phyloP scores from a whole-genome alignment of 1,284 basidiomycete species.

The Testicularia cyperi region DNA sequence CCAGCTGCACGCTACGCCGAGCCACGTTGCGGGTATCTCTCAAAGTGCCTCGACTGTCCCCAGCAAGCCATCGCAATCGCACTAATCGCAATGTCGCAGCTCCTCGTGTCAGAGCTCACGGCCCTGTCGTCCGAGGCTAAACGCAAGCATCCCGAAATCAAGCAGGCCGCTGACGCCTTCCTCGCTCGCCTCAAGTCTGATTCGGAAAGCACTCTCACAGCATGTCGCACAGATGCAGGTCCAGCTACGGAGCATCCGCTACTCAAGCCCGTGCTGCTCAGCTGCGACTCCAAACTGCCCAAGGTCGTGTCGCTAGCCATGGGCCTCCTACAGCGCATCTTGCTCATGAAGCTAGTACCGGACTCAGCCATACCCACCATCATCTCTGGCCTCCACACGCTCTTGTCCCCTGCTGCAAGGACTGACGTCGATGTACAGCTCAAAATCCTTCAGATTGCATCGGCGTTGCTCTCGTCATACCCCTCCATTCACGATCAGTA shows the following conservation, averaged over 20 bases:
- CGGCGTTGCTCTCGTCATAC: constrained; percentile 49
- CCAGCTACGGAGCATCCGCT: constrained; percentile 67
- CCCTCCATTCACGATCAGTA: constrained; percentile 44
- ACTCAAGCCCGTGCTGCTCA: constrained; percentile 86
- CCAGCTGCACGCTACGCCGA: no score
- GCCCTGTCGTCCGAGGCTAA: constrained; percentile 53
- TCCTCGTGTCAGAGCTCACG: constrained; percentile 53
- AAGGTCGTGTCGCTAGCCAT: constrained; percentile 92
- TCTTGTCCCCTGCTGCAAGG: constrained; percentile 38
- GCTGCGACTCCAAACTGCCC: constrained; percentile 85
- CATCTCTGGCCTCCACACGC: constrained; percentile 39
- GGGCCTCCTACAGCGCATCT: constrained; percentile 85
- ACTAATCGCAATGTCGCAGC: constrained; percentile 54
- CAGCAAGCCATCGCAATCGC: no score
- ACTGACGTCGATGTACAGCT: constrained; percentile 58
- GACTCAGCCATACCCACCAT: constrained; percentile 24
- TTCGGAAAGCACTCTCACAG: constrained; percentile 30
- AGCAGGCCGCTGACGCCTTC: constrained; percentile 42
- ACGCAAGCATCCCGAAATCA: constrained; percentile 56
- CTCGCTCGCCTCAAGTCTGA: constrained; percentile 40
- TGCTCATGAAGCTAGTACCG: constrained; percentile 73
- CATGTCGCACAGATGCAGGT: constrained; percentile 8
- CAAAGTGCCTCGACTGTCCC: no score
- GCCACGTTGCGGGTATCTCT: no score
- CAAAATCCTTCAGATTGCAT: constrained; percentile 55